These are phyloP conservation scores for Mycena alexandri DNA, from an alignment of 768 basidiomycete species.

Conservation along the genomic window DNA sequence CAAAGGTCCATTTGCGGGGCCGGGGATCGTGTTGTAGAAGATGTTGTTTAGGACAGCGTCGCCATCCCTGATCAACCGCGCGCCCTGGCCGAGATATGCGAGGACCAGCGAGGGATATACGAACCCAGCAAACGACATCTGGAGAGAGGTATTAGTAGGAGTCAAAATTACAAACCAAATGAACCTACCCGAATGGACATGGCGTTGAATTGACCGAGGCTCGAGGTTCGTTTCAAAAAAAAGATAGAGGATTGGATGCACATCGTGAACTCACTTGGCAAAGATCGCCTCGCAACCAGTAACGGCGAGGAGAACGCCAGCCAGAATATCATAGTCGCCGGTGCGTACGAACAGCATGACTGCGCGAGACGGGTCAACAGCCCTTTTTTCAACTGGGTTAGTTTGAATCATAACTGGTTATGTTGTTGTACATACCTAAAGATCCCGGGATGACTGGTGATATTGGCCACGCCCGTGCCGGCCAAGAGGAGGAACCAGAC, in stretches of 20 bases:
- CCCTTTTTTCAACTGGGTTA: conserved; percentile 43
- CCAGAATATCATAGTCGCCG: conserved; percentile 67
- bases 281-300: conserved; percentile 80
- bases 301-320: conserved; percentile 74
- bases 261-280: conserved; percentile 67
- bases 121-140: conserved; percentile 65
- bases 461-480: conserved; percentile 69
- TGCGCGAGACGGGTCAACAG: conserved; percentile 76
- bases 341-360: conserved; percentile 77
- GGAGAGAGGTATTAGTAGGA: background rate
- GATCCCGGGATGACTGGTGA: conserved; percentile 44
- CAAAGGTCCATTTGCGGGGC: conserved; percentile 61
- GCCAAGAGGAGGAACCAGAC: conserved; percentile 69
- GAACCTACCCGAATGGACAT: conserved; percentile 64
- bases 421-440: too few relatives aligned
- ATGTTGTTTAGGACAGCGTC: conserved; percentile 63
- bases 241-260: background rate
- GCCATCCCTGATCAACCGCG: conserved; percentile 67
- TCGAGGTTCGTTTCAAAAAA: conserved; percentile 39
- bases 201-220: conserved; percentile 77
- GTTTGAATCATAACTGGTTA: conserved; percentile 57
- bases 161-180: background rate
- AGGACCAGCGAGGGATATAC: conserved; percentile 73
- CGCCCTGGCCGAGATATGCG: conserved; percentile 81
- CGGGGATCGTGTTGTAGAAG: conserved; percentile 77